These are phyloP conservation scores for Rubia yunnanensis DNA, from an alignment of 257 asterid genomes.

Conservation along the genomic window DNA sequence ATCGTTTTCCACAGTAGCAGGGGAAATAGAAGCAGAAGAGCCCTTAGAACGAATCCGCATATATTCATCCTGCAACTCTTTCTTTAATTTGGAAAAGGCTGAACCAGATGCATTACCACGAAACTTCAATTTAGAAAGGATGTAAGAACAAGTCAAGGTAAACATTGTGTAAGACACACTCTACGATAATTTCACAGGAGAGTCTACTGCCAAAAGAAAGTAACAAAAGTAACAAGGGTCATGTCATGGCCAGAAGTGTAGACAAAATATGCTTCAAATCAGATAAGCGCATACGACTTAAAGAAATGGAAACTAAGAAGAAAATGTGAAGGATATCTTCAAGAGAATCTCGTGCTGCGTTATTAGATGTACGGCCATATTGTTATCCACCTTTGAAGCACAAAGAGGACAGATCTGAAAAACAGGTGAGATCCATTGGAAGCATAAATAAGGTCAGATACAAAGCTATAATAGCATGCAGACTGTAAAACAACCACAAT, in stretches of 20 bases:
- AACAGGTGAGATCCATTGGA: constrained; percentile 15
- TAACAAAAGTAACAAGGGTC: neutral
- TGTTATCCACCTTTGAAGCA: constrained; percentile 48
- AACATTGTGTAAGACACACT: constrained; percentile 10
- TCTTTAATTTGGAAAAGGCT: constrained; percentile 46
- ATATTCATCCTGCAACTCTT: constrained; percentile 55
- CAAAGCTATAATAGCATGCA: neutral
- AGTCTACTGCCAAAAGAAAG: neutral
- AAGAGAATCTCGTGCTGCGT: constrained; percentile 66
- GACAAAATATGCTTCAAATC: neutral
- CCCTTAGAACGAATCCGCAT: constrained; percentile 34
- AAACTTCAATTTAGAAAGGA: constrained; percentile 60
- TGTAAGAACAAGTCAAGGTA: constrained; percentile 51
- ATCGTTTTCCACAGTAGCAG: constrained; percentile 47
- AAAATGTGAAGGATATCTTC: constrained; percentile 69
- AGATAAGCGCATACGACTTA: neutral
- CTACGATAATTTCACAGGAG: neutral
- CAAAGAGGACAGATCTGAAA: constrained; percentile 94
- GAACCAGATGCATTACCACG: constrained; percentile 41
- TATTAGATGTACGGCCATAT: constrained; percentile 85
- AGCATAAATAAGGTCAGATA: constrained; percentile 2
- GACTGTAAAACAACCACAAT: neutral
- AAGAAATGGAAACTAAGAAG: neutral
- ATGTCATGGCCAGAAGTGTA: neutral
- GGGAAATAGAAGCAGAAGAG: constrained; percentile 36